A percentile compares a stretch with the other conserved stretches of the same genome.
Evolutionary conservation across 2,329 filamentous ascomycete genomes (phyloP).

Genomic region (Apiospora pterosperma): DNA sequence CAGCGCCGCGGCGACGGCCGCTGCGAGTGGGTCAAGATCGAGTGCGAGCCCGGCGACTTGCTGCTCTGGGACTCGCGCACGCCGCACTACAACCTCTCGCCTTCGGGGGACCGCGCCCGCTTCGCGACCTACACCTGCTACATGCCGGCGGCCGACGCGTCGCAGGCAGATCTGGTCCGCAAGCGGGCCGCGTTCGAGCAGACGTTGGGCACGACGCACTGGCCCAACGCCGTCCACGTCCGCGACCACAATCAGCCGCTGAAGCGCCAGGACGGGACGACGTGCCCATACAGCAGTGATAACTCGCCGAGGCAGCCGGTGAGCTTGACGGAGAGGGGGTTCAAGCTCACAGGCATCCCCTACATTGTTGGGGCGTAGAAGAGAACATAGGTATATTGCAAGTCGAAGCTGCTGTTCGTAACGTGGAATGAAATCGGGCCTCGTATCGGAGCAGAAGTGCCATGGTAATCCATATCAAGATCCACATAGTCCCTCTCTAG

Average conservation of each 20-base stretch:
- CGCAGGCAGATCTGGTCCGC: conserved; percentile 17
- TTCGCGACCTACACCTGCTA: conserved; percentile 19
- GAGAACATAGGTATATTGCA: not conserved
- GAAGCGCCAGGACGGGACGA: not conserved
- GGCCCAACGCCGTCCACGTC: conserved; percentile 23
- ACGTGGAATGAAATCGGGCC: too few relatives aligned
- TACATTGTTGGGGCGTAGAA: not conserved
- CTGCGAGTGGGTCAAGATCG: conserved; percentile 27
- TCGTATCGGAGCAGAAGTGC: too few relatives aligned
- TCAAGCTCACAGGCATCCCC: too few relatives aligned
- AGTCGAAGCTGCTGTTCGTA: not conserved
- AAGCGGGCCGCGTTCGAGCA: conserved; percentile 24
- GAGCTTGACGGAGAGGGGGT: too few relatives aligned
- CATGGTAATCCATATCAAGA: not conserved
- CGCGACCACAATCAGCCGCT: not conserved
- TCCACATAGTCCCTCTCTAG: not conserved
- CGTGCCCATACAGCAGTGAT: not conserved
- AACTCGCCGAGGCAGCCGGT: not conserved
- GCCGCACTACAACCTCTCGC: conserved; percentile 31
- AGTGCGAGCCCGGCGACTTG: conserved; percentile 32
- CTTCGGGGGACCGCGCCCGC: conserved; percentile 14
- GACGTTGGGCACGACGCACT: conserved; percentile 25
- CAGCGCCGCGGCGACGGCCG: not conserved
- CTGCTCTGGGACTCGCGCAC: conserved; percentile 35
- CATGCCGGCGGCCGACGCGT: conserved; percentile 15